Base-by-base conservation (phyloP, 75 land plant species). In the Gnetum montanum region DNA sequence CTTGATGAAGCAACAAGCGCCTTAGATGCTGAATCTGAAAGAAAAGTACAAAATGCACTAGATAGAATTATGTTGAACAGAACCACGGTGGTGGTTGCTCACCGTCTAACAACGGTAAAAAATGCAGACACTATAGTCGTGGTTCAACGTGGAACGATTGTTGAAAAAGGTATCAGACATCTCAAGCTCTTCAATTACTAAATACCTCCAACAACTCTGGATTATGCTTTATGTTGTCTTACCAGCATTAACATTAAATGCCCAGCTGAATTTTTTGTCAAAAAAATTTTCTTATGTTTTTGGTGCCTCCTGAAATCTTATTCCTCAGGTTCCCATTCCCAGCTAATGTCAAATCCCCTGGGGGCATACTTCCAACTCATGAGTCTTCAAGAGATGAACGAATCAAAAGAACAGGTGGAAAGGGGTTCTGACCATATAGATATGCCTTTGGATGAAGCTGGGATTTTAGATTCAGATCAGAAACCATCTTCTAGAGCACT, bases 1-100 rank as follows among this genome's bases (percentile, higher is more conserved):
- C 76, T 87, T 6, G 92, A 87, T 66, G 92, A 87, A 65, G 92
- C 92, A 6, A 87, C 88, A 43, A 87, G 92, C 58, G 88, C 92
- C 0, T 57, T 87, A 34, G 92, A 87, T 77, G 73, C 79, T 0
- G 84, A 73, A 61, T 87, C 88, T 4, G 88, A 88, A 57, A 67
- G 71, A 20, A 40, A 77, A 11, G 88, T 88, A n/a, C 88, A 88
- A 64, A 84, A 88, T 24, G 93, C 88, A 19, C 71, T 84, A 0
- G 78, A 49, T 2, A 73, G 70, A 26, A 55, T 78, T 26, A 84
- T 88, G 85, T 4, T 54, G 8, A 55, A 72, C 15, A 51, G 85
- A 27, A 88, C 93, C 25, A 88, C 85, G 20, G 74, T 88, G n/a
- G 74, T 88, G 18, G 82, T 84, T 37, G 93, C 93, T 31, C 93